Conservation (phyloP, 495 filamentous ascomycete genomes). For the Thermothielavioides terrestris region DNA sequence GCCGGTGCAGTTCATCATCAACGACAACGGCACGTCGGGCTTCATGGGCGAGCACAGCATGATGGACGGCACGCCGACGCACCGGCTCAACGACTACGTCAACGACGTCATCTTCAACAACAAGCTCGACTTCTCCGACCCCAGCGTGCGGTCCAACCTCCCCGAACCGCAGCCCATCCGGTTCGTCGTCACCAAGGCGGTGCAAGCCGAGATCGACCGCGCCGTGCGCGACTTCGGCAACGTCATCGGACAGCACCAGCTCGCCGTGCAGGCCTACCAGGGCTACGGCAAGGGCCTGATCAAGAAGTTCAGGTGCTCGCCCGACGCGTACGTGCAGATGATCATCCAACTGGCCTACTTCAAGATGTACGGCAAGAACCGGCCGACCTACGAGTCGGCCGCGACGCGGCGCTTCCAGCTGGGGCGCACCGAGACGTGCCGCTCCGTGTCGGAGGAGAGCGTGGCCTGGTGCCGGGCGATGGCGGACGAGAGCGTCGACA, state of each 20-base stretch:
- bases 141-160: conserved; percentile 68
- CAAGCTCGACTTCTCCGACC: conserved; percentile 76
- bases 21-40: conserved; percentile 94
- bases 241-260: conserved; percentile 79
- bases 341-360: conserved; percentile 96
- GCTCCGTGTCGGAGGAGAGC: conserved; percentile 82
- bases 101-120: conserved; percentile 84
- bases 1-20: conserved; percentile 94
- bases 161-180: conserved; percentile 68
- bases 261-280: conserved; percentile 89
- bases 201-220: conserved; percentile 63
- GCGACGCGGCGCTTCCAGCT: conserved; percentile 90
- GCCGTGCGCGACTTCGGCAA: conserved; percentile 67
- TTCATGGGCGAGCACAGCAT: conserved; percentile 99
- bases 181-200: conserved; percentile 66
- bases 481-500: conserved; percentile 52
- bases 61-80: conserved; percentile 99
- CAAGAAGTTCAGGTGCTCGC: conserved; percentile 99
- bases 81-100: conserved; percentile 89
- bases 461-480: conserved; percentile 87
- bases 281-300: conserved; percentile 98
- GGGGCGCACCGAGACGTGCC: conserved; percentile 94
- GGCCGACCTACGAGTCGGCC: conserved; percentile 96
- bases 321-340: conserved; percentile 98
- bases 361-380: conserved; percentile 98